Evolutionary conservation across 495 filamentous ascomycete species (phyloP).

Genomic region (Penicillium subrubescens): DNA sequence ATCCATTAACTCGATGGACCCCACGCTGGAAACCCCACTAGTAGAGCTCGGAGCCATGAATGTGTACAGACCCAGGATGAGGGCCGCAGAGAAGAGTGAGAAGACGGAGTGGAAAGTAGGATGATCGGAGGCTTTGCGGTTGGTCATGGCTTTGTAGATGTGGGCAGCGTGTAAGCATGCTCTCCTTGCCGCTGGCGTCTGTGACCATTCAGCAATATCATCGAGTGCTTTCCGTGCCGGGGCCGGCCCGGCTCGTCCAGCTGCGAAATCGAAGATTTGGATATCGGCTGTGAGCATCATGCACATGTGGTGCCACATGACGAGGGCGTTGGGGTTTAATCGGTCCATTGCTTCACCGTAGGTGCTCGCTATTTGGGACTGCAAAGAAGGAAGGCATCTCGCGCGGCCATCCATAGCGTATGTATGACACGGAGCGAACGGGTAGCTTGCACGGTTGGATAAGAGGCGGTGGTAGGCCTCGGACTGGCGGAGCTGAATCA

Average conservation of each 20-base stretch:
- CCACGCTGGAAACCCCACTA: constrained; percentile 30
- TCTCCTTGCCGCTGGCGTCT: constrained; percentile 51
- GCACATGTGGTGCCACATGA: constrained; percentile 57
- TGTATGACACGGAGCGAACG: constrained; percentile 48
- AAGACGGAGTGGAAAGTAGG: constrained; percentile 51
- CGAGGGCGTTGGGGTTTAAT: constrained; percentile 47
- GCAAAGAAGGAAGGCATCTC: constrained; percentile 40
- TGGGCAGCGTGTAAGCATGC: constrained; percentile 54
- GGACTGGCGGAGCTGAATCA: constrained; percentile 47
- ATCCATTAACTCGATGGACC: constrained; percentile 51
- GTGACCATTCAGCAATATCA: constrained; percentile 53
- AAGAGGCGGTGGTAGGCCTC: constrained; percentile 50
- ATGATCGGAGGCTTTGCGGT: constrained; percentile 52
- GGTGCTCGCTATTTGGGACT: constrained; percentile 41
- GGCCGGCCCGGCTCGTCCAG: constrained; percentile 47
- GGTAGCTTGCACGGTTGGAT: constrained; percentile 42
- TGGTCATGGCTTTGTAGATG: constrained; percentile 53
- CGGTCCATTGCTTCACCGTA: constrained; percentile 45
- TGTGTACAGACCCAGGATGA: constrained; percentile 53
- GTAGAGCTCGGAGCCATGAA: constrained; percentile 46
- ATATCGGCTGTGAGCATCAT: constrained; percentile 55
- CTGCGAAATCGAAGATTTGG: constrained; percentile 53
- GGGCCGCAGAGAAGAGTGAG: constrained; percentile 51
- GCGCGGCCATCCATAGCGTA: constrained; percentile 50
- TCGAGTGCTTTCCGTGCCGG: constrained; percentile 51